A percentile compares a stretch with the other conserved stretches of the same genome.
phyloP scores from a whole-genome alignment of 2,329 filamentous ascomycete genomes.

The Colletotrichum lentis region DNA sequence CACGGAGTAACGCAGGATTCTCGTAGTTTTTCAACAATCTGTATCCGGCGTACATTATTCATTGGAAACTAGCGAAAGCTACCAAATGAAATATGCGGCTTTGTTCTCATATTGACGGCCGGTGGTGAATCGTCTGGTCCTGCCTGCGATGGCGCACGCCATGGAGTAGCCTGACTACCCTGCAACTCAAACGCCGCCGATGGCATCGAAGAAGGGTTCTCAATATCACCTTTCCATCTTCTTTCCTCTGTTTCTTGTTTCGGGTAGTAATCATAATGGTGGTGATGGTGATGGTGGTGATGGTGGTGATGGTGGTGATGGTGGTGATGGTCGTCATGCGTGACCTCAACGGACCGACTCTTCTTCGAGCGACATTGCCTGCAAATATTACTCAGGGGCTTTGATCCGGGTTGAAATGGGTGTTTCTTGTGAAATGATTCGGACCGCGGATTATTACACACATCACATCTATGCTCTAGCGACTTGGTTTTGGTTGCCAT shows the following conservation, averaged over 20 bases:
- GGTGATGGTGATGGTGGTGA: not conserved
- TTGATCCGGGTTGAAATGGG: not conserved
- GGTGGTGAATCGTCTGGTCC: not conserved
- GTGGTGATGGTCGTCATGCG: not conserved
- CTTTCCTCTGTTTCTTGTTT: not conserved
- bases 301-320: not conserved
- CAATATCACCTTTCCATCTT: not conserved
- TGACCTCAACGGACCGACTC: not conserved
- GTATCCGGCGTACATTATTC: too few relatives aligned
- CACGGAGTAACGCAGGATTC: too few relatives aligned
- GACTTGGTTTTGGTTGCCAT: not conserved
- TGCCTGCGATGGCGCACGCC: not conserved
- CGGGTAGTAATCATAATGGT: not conserved
- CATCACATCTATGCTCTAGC: not conserved
- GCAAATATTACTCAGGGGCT: not conserved
- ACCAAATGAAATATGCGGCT: not conserved
- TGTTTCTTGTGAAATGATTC: not conserved
- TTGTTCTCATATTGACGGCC: not conserved
- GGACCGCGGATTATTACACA: not conserved
- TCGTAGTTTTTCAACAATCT: too few relatives aligned
- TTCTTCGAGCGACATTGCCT: constrained; percentile 1
- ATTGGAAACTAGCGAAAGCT: not conserved
- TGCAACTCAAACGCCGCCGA: not conserved
- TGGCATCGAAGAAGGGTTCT: not conserved
- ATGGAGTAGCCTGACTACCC: not conserved